Evolutionary conservation across 2,329 filamentous ascomycete genomes (phyloP), one percentile per base, ranked within the genome.

Genomic region (Nectriaceae sp.): DNA sequence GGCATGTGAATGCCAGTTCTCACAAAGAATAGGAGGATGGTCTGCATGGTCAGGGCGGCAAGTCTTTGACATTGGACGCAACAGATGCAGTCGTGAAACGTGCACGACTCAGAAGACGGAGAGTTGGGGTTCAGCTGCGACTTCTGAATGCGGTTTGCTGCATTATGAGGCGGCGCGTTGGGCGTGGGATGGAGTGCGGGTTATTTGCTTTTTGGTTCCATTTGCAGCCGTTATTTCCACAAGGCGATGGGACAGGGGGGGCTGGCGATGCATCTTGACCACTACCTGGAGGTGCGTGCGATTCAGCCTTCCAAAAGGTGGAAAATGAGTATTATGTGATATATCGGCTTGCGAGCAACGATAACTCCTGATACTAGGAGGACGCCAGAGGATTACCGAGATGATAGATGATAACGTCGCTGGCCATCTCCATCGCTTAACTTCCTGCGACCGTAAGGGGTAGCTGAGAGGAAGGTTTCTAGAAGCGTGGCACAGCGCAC

Each of bases 401-500:
- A 49, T 42, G 42, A 52, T n/a, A 36, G 48, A 58, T 42, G 16
- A 6, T 19, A 16, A 36, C 20, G 39, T 37, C 31, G 21, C 55
- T 55, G 56, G 46, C 8, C 56, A 61, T 61, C 58, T 59, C 56
- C 54, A 54, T 61, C 58, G 58, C 58, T 61, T 61, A 61, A 59
- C 58, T 61, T 52, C 58, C 57, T 50, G 45, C 43, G 40, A 56
- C 39, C 40, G 37, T 38, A 41, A 50, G 54, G 53, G 50, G 48
- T 40, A 52, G 44, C 40, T 56, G 33, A 42, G 46, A 50, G 43
- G 57, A 60, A 60, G 37, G 44, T 37, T 61, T 60, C 57, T 51
- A 61, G 57, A 61, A 60, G 41, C 39, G 46, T 49, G 39, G 41
- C 42, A 43, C 47, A 38, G 47, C 47, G 22, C 36, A 41, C 48